A percentile compares a stretch with the other conserved stretches of the same genome.
Evolutionary conservation across 345 rosid species (phyloP).

Genomic region (Pelargonium nanum): DNA sequence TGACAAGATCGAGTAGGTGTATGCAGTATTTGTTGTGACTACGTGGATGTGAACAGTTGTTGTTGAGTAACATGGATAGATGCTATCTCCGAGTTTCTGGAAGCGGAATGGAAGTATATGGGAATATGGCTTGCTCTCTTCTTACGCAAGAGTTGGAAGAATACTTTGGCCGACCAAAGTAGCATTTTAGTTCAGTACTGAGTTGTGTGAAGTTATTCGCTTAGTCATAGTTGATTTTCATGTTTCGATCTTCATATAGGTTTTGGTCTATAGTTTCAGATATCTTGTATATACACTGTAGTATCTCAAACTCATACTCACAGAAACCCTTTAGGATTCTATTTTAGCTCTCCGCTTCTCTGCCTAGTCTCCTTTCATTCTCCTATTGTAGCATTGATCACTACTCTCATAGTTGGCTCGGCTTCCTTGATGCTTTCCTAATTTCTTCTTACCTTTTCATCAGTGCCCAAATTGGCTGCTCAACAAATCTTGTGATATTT

Average conservation of each 20-base stretch:
- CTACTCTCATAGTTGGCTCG: neutral
- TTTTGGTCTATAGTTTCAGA: neutral
- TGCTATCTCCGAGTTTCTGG: neutral
- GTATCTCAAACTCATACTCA: neutral
- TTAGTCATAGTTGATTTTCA: no score
- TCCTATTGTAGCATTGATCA: neutral
- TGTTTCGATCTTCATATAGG: neutral
- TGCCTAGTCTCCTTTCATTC: neutral
- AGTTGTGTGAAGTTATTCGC: no score
- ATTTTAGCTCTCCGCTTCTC: neutral
- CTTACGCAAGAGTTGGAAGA: neutral
- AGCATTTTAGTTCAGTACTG: no score
- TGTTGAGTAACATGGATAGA: neutral
- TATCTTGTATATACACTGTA: neutral
- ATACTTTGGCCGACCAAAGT: neutral
- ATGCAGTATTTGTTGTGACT: no score
- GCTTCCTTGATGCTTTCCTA: neutral
- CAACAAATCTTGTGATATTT: constrained; percentile 11
- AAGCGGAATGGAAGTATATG: constrained; percentile 14
- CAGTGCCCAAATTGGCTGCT: constrained; percentile 14
- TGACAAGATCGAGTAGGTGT: no score
- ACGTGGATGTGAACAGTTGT: neutral
- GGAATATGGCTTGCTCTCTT: constrained; percentile 1
- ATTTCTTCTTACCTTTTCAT: constrained; percentile 1
- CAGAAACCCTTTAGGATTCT: neutral